phyloP scores from a whole-genome alignment of 2,329 filamentous ascomycete species.

The Myriosclerotinia curreyana region DNA sequence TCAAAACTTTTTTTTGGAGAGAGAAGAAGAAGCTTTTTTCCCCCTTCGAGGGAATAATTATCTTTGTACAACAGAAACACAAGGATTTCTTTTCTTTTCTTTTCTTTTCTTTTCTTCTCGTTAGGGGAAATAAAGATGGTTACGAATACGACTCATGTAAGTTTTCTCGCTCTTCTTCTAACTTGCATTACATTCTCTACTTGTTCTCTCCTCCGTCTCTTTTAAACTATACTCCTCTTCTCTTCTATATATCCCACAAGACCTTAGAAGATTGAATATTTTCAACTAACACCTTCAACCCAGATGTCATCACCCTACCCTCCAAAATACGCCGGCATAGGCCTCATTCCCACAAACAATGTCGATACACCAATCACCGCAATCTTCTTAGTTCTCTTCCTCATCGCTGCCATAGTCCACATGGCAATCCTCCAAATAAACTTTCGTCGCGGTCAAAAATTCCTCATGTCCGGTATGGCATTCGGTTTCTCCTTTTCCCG shows the following conservation, averaged over 20 bases:
- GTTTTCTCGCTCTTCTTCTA: neutral
- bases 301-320: slow-evolving; percentile 30
- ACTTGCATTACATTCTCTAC: neutral
- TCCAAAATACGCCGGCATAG: slow-evolving; percentile 48
- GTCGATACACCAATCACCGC: slow-evolving; percentile 64
- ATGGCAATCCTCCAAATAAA: slow-evolving; percentile 51
- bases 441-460: slow-evolving; percentile 48
- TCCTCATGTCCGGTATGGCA: slow-evolving; percentile 55
- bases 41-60: neutral
- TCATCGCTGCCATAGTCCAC: slow-evolving; percentile 52
- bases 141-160: neutral
- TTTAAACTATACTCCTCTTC: neutral
- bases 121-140: neutral
- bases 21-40: neutral
- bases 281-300: neutral
- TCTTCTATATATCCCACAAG: neutral
- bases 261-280: neutral
- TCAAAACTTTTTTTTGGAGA: neutral
- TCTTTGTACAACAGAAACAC: neutral
- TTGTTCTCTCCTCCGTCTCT: neutral
- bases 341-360: slow-evolving; percentile 54
- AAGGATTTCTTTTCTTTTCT: neutral
- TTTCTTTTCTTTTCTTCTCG: neutral
- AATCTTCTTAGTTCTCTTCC: slow-evolving; percentile 60
- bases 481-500: slow-evolving; percentile 59